Conservation (phyloP, 140 eudicot species). For the Oenanthe javanica region DNA sequence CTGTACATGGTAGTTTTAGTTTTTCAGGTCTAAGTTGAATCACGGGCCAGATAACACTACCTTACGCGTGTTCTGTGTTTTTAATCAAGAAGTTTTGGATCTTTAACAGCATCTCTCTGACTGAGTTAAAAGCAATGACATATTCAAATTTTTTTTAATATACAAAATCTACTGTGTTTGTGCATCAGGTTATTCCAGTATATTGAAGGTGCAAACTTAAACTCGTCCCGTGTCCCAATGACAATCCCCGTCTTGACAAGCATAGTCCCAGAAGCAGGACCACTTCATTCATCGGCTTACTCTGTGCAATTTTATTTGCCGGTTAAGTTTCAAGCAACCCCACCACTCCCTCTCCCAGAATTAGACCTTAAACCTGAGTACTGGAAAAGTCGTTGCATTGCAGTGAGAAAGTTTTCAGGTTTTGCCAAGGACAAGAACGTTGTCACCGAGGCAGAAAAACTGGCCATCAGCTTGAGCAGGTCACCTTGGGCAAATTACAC, state of each 20-base stretch:
- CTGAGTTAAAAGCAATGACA: neutral
- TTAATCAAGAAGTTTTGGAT: neutral
- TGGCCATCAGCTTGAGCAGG: conserved; percentile 60
- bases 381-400: conserved; percentile 62
- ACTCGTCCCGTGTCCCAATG: conserved; percentile 67
- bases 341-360: conserved; percentile 86
- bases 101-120: neutral
- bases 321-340: conserved; percentile 47
- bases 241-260: conserved; percentile 71
- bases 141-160: neutral
- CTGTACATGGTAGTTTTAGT: neutral
- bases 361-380: conserved; percentile 58
- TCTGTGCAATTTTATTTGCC: conserved; percentile 63
- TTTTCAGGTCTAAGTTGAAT: neutral
- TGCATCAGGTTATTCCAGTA: conserved; percentile 65
- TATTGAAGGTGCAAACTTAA: conserved; percentile 82
- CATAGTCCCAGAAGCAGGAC: conserved; percentile 67
- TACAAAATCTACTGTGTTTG: neutral
- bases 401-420: conserved; percentile 77
- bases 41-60: neutral
- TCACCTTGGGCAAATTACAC: conserved; percentile 71
- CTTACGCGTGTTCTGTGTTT: neutral
- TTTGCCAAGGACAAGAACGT: conserved; percentile 66
- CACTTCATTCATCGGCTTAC: conserved; percentile 70
- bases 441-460: conserved; percentile 63